phyloP scores from a whole-genome alignment of 2,329 filamentous ascomycete species.

The Ophiognomonia clavigignenti-juglandacearum region DNA sequence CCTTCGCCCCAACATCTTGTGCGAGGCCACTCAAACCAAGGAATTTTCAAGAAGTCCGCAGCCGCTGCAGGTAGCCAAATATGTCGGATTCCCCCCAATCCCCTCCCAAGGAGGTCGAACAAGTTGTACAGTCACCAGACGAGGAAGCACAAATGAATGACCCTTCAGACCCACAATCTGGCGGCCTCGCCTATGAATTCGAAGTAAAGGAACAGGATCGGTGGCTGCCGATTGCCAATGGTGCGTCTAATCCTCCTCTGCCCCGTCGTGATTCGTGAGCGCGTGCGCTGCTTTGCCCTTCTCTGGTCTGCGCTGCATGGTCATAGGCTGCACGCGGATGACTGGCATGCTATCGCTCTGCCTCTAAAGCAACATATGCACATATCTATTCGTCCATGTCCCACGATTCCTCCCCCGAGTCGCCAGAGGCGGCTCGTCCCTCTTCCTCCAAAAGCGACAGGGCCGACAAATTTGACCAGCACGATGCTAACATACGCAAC shows the following conservation, averaged over 20 bases:
- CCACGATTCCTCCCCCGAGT: conserved; percentile 50
- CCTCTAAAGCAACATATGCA: conserved; percentile 31
- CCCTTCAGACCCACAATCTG: conserved; percentile 70
- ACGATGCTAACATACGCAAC: conserved; percentile 91
- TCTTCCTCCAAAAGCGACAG: conserved; percentile 35
- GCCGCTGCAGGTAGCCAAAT: conserved; percentile 70
- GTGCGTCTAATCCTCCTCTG: conserved; percentile 60
- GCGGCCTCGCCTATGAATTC: conserved; percentile 80
- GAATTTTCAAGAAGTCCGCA: conserved; percentile 58
- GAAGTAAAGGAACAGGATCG: conserved; percentile 99
- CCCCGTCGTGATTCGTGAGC: conserved; percentile 30
- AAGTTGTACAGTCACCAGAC: conserved; percentile 86
- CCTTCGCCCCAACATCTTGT: conserved; percentile 47
- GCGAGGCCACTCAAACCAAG: conserved; percentile 48
- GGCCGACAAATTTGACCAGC: conserved; percentile 41
- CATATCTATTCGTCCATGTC: conserved; percentile 45
- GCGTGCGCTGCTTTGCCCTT: conserved; percentile 23
- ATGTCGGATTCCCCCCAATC: conserved; percentile 86
- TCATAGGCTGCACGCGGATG: conserved; percentile 23
- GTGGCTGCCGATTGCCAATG: conserved; percentile 99
- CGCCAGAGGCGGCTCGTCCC: conserved; percentile 42
- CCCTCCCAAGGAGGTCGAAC: conserved; percentile 93
- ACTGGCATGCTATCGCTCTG: conserved; percentile 46
- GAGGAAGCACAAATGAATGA: conserved; percentile 95
- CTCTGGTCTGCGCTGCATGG: conserved; percentile 26